Evolutionary conservation across 495 filamentous ascomycete species (phyloP), one percentile per base, ranked within the genome.

Genomic region (Xylaria venustula): DNA sequence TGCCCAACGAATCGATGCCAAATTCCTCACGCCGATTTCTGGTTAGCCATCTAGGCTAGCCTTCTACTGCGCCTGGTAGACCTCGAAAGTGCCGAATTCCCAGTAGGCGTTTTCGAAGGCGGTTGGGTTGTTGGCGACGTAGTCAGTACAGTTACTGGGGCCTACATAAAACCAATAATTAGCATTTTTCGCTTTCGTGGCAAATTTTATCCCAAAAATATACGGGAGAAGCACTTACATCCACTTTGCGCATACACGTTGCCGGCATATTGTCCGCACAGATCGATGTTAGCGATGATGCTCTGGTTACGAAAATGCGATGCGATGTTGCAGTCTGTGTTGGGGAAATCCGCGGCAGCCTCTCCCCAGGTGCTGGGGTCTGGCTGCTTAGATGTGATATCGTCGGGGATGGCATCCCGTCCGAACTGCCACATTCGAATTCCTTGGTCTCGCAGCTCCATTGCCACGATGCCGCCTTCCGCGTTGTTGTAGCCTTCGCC

Each of bases 221-320:
- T n/a, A n/a, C n/a, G n/a, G n/a, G 46, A 57, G 40, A 50, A 47
- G 8, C 52, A 77, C 79, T 75, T 69, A 82, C 81, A 81, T 40
- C 77, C 79, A 22, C 73, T 77, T 8, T 49, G 36, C 4, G 59
- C 50, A 64, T 73, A 78, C 26, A 79, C 75, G 0, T 60, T 62
- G 34, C 84, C 81, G 7, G 87, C 87, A 79, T 85, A 87, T 56
- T 83, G 78, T 3, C 89, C 88, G 66, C 87, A 90, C 61, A 91
- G 81, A 60, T 87, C 83, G 37, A 85, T 87, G 62, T 90, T 85
- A 44, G 87, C 84, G 60, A 90, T 81, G 60, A 91, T 88, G 66
- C 83, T 83, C 69, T 87, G 76, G 55, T 88, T 81, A 26, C 67
- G 75, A 67, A 91, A 90, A 60, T 87, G 81, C 11, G 70, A 72